Percentiles rank a stretch among this genome's conserved stretches.
These are phyloP conservation scores for Fusarium sp. DNA, from an alignment of 2,329 filamentous ascomycete genomes.

Conservation along the genomic window DNA sequence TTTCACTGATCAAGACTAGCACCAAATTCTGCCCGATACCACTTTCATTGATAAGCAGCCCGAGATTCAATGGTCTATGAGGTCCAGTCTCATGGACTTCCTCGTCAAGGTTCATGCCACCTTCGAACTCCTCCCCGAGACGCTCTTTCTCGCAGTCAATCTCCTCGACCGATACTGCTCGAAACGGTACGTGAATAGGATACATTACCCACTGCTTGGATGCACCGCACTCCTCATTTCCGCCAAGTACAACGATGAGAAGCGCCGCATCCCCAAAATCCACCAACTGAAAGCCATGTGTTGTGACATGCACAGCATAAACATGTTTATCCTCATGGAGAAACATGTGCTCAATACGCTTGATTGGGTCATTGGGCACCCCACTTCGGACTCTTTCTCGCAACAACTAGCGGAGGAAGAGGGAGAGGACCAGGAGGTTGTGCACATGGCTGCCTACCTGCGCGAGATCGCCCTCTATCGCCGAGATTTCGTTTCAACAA, in stretches of 20 bases:
- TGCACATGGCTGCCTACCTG: neutral
- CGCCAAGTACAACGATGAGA: too few species aligned
- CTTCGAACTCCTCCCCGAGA: too few species aligned
- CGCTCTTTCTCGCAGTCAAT: too few species aligned
- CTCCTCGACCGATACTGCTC: too few species aligned
- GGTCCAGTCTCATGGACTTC: too few species aligned
- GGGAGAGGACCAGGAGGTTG: neutral
- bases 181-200: too few species aligned
- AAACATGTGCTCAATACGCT: neutral
- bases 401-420: neutral
- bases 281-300: neutral
- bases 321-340: neutral
- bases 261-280: too few species aligned
- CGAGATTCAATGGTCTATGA: too few species aligned
- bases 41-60: neutral
- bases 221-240: too few species aligned
- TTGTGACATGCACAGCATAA: neutral
- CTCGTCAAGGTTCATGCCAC: too few species aligned
- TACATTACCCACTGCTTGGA: too few species aligned
- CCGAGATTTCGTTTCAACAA: neutral
- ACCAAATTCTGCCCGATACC: neutral
- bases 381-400: neutral
- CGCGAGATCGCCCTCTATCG: neutral
- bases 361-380: neutral
- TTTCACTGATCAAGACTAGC: neutral